Evolutionary conservation across 345 rosid genomes (phyloP).

Genomic region (Populus alba): DNA sequence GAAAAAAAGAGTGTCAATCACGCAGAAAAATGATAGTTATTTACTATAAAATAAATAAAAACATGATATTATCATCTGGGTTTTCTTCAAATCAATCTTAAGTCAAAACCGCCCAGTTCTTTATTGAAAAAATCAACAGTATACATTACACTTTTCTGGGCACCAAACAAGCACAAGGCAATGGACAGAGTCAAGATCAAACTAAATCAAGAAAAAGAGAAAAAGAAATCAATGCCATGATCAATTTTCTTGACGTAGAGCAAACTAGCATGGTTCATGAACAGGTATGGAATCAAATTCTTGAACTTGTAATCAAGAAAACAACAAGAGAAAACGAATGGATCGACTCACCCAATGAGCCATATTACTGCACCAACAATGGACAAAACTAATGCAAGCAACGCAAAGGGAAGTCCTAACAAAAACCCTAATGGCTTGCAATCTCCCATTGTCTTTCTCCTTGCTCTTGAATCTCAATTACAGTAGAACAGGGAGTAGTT

Average conservation of each 20-base stretch:
- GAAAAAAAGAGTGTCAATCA: neutral
- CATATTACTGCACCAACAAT: conserved; percentile 26
- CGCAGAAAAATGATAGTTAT: neutral
- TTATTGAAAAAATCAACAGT: too few species aligned
- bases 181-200: too few species aligned
- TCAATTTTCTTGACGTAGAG: neutral
- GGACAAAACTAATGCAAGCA: conserved; percentile 24
- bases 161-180: too few species aligned
- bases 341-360: conserved; percentile 27
- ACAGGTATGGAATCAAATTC: neutral
- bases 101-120: neutral
- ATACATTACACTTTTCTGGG: neutral
- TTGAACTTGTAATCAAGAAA: neutral
- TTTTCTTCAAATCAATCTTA: neutral
- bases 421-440: conserved; percentile 40
- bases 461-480: neutral
- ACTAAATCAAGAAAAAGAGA: too few species aligned
- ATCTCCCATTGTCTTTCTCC: conserved; percentile 7
- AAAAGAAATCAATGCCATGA: too few species aligned
- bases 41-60: neutral
- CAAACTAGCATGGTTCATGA: neutral
- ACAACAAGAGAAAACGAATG: neutral
- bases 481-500: neutral
- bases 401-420: conserved; percentile 34
- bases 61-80: neutral